phyloP scores from a whole-genome alignment of 2,329 filamentous ascomycete genomes.

The Ascosphaera aggregata region DNA sequence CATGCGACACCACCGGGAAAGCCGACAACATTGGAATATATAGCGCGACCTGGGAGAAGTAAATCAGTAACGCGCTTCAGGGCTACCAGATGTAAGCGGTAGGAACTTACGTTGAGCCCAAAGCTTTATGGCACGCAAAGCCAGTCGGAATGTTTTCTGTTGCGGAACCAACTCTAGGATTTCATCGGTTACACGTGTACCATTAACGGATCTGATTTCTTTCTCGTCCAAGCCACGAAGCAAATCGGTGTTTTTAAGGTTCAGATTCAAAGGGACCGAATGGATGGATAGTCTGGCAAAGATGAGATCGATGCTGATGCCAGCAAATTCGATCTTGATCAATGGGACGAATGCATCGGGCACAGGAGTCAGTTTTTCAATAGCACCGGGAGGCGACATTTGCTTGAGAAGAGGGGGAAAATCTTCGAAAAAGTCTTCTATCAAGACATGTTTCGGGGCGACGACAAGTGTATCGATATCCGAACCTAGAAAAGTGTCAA shows the following conservation, averaged over 20 bases:
- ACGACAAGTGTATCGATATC: slow-evolving; percentile 96
- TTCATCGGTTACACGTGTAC: slow-evolving; percentile 82
- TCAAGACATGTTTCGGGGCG: slow-evolving; percentile 67
- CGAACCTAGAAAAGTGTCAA: slow-evolving; percentile 34
- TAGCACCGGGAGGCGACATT: slow-evolving; percentile 53
- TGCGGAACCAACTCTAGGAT: slow-evolving; percentile 78
- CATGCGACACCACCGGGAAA: slow-evolving; percentile 94
- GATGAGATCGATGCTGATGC: slow-evolving; percentile 88
- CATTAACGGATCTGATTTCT: slow-evolving; percentile 76
- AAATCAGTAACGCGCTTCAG: slow-evolving; percentile 2
- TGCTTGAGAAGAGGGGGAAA: slow-evolving; percentile 61
- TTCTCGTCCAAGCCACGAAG: slow-evolving; percentile 68
- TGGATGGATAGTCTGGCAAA: slow-evolving; percentile 53
- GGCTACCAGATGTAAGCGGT: background rate
- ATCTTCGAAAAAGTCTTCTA: slow-evolving; percentile 76
- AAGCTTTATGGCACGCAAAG: slow-evolving; percentile 77
- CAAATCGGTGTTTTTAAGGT: slow-evolving; percentile 61
- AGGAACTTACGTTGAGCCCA: slow-evolving; percentile 52
- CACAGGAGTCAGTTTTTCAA: slow-evolving; percentile 66
- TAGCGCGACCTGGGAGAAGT: slow-evolving; percentile 37
- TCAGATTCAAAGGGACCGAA: slow-evolving; percentile 47
- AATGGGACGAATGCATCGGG: slow-evolving; percentile 87
- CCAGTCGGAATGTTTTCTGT: slow-evolving; percentile 68
- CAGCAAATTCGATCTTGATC: slow-evolving; percentile 82
- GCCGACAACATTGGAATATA: slow-evolving; percentile 90